phyloP scores from a whole-genome alignment of 371 early-diverging fungal genomes.

The Rhizopus microsporus region DNA sequence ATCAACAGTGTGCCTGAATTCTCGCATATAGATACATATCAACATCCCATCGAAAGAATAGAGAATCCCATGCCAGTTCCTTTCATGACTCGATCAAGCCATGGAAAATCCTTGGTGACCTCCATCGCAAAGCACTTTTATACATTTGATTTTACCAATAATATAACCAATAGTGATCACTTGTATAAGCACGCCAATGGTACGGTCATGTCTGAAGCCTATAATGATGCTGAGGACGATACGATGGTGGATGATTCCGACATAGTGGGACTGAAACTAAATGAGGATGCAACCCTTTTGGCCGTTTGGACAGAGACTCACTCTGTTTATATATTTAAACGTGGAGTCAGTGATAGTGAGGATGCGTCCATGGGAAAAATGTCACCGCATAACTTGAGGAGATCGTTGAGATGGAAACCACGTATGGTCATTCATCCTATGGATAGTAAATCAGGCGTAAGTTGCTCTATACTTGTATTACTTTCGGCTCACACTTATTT shows the following conservation, averaged over 20 bases:
- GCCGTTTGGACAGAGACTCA: conserved; percentile 47
- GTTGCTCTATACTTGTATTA: neutral
- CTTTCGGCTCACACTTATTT: neutral
- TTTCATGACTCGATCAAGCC: conserved; percentile 28
- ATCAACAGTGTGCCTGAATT: neutral
- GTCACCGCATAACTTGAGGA: conserved; percentile 19
- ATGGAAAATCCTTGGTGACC: conserved; percentile 35
- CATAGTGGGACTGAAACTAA: conserved; percentile 32
- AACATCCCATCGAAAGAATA: conserved; percentile 1
- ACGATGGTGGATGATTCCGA: conserved; percentile 17
- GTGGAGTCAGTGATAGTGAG: conserved; percentile 23
- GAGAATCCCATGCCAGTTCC: conserved; percentile 23
- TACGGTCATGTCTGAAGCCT: conserved; percentile 22
- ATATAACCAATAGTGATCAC: conserved; percentile 10
- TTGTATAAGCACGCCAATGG: conserved; percentile 27
- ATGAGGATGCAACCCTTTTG: conserved; percentile 33
- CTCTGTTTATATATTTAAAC: conserved; percentile 33
- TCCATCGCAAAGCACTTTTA: conserved; percentile 33
- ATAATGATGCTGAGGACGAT: neutral
- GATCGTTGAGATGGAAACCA: conserved; percentile 21
- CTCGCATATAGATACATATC: conserved; percentile 14
- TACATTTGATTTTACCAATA: conserved; percentile 37
- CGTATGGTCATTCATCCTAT: conserved; percentile 28
- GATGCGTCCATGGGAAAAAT: neutral
- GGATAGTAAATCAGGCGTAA: conserved; percentile 24